Conservation (phyloP, 257 asterid species). For the Thymus mandschuricus region DNA sequence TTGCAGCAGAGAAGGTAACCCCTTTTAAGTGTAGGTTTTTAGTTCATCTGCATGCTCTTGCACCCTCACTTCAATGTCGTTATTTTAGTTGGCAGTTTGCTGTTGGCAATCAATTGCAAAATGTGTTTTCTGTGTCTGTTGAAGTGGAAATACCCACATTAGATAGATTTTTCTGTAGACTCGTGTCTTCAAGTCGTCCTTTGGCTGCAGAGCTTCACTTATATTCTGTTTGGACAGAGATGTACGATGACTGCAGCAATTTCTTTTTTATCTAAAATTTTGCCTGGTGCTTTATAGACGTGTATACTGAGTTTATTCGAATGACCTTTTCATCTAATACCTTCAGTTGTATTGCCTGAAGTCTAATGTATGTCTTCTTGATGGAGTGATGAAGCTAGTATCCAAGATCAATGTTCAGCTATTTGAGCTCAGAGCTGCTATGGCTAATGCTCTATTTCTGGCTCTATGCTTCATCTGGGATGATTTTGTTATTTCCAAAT, state of each 20-base stretch:
- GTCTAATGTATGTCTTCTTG: background rate
- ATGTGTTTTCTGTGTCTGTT: no score
- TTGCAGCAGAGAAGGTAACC: slow-evolving; percentile 87
- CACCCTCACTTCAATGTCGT: background rate
- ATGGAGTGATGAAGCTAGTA: background rate
- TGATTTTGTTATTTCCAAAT: background rate
- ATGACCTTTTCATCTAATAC: background rate
- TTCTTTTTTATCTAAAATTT: background rate
- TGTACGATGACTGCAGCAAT: slow-evolving; percentile 3
- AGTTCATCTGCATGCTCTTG: slow-evolving; percentile 7
- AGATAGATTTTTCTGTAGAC: background rate
- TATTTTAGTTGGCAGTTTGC: background rate
- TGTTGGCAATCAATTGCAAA: background rate
- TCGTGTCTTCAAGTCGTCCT: slow-evolving; percentile 4
- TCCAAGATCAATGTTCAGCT: background rate
- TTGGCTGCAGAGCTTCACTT: no score
- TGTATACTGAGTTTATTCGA: slow-evolving; percentile 6
- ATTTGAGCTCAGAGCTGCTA: slow-evolving; percentile 5
- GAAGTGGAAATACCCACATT: no score
- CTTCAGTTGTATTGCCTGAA: background rate
- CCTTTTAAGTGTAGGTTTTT: background rate
- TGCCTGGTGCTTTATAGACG: slow-evolving; percentile 3
- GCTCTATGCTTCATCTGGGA: background rate
- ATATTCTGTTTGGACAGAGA: no score
- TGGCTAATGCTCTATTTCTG: background rate